phyloP scores from a whole-genome alignment of 495 filamentous ascomycete genomes.

The Podospora pseudopauciseta region DNA sequence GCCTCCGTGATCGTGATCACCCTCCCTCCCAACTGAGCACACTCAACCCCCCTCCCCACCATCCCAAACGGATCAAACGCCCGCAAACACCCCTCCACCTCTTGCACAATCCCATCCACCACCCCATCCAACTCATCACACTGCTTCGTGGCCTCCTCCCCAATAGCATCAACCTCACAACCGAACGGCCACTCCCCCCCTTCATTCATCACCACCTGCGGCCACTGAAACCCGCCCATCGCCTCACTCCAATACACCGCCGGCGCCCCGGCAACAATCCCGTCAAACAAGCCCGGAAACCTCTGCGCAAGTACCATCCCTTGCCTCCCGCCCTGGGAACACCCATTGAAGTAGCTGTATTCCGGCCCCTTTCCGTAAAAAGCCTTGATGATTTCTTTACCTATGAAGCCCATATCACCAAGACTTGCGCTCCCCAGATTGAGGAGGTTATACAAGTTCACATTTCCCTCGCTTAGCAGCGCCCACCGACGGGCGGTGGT shows the following conservation, averaged over 20 bases:
- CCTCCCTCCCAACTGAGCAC: conserved; percentile 3
- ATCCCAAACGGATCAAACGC: conserved; percentile 29
- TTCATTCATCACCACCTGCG: conserved; percentile 36
- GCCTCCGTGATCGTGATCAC: conserved; percentile 17
- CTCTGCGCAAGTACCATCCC: conserved; percentile 43
- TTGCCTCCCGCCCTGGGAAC: conserved; percentile 44
- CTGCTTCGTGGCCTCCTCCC: conserved; percentile 25
- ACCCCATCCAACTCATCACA: conserved; percentile 42
- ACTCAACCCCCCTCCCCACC: conserved; percentile 22
- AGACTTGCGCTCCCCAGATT: conserved; percentile 37
- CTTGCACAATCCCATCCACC: conserved; percentile 34
- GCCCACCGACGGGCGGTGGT: conserved; percentile 35
- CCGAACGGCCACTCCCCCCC: conserved; percentile 21
- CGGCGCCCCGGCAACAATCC: conserved; percentile 39
- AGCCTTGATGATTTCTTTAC: conserved; percentile 28
- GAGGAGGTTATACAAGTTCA: conserved; percentile 38
- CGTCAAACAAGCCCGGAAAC: conserved; percentile 42
- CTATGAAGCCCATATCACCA: conserved; percentile 33
- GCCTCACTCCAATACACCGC: conserved; percentile 34
- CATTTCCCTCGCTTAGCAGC: conserved; percentile 38
- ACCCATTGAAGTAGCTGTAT: conserved; percentile 47
- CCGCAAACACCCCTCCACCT: conserved; percentile 20
- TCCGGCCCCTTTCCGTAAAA: conserved; percentile 36
- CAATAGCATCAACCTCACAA: conserved; percentile 37
- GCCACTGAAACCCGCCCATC: conserved; percentile 30